A percentile compares a stretch with the other conserved stretches of the same genome.
Evolutionary conservation across 768 basidiomycete genomes (phyloP).

Genomic region (Austroboletus festivus): DNA sequence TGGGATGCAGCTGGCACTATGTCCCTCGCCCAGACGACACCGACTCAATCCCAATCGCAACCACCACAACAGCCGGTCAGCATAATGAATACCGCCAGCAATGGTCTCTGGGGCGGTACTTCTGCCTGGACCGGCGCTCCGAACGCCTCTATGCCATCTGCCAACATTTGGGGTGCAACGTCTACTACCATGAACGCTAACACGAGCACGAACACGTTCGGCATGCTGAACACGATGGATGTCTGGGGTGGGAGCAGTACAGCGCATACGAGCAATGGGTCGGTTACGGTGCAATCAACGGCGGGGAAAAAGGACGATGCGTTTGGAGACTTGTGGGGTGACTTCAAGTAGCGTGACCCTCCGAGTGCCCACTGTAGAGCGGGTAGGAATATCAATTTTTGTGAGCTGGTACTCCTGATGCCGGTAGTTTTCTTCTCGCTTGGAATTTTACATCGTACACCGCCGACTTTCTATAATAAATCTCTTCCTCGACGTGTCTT

Average conservation of each 20-base stretch:
- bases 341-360: slow-evolving; percentile 55
- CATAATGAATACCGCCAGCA: slow-evolving; percentile 53
- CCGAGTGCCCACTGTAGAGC: no score
- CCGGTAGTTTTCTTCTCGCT: no score
- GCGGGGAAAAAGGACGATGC: slow-evolving; percentile 67
- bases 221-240: slow-evolving; percentile 42
- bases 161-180: slow-evolving; percentile 35
- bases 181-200: slow-evolving; percentile 16
- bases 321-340: slow-evolving; percentile 83
- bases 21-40: slow-evolving; percentile 9
- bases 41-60: neutral
- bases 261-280: slow-evolving; percentile 32
- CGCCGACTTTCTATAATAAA: no score
- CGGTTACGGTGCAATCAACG: slow-evolving; percentile 29
- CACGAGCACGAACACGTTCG: slow-evolving; percentile 24
- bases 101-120: slow-evolving; percentile 62
- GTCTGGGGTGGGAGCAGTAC: slow-evolving; percentile 50
- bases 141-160: slow-evolving; percentile 24
- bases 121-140: slow-evolving; percentile 56
- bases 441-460: no score
- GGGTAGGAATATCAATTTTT: no score
- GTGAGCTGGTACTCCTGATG: no score
- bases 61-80: slow-evolving; percentile 36
- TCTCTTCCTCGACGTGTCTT: no score
- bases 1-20: slow-evolving; percentile 25